Percentiles rank a stretch among this genome's conserved stretches.
phyloP scores from a whole-genome alignment of 192 early-diverging fungal species.

The Podila epigama region DNA sequence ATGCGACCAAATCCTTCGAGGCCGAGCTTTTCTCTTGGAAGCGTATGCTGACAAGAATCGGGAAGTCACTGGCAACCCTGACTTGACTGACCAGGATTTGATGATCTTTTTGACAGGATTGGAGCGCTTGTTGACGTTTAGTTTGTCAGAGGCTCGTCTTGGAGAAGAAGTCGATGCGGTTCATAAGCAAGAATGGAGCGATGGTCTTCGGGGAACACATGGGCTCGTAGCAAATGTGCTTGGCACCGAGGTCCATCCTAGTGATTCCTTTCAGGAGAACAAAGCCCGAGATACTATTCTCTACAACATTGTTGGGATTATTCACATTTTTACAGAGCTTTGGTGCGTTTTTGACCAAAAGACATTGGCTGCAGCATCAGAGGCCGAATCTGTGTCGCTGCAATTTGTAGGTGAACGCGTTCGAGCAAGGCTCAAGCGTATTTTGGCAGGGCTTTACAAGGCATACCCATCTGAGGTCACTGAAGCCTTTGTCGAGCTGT shows the following conservation, averaged over 20 bases:
- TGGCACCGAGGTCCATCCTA: constrained; percentile 30
- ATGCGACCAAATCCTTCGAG: constrained; percentile 64
- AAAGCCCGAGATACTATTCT: constrained; percentile 58
- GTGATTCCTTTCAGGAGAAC: constrained; percentile 46
- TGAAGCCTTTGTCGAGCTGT: constrained; percentile 71
- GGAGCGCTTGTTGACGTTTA: constrained; percentile 37
- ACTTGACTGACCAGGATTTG: constrained; percentile 41
- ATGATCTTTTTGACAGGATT: constrained; percentile 47
- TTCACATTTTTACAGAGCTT: constrained; percentile 58
- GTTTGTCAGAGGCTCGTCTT: constrained; percentile 39
- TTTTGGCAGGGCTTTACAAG: constrained; percentile 63
- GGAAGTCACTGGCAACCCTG: constrained; percentile 3
- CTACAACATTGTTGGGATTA: constrained; percentile 52
- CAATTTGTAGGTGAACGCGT: constrained; percentile 50
- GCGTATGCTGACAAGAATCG: constrained; percentile 9
- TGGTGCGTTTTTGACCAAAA: constrained; percentile 55
- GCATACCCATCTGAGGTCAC: constrained; percentile 62
- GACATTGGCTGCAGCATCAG: constrained; percentile 5
- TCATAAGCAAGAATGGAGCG: constrained; percentile 46
- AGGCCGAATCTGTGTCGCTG: constrained; percentile 47
- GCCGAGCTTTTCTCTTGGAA: constrained; percentile 27
- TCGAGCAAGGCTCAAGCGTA: constrained; percentile 53
- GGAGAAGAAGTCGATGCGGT: constrained; percentile 36
- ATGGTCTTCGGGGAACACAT: constrained; percentile 29
- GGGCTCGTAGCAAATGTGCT: constrained; percentile 42